Conservation (phyloP, 345 rosid species). For the Melaleuca alternifolia region DNA sequence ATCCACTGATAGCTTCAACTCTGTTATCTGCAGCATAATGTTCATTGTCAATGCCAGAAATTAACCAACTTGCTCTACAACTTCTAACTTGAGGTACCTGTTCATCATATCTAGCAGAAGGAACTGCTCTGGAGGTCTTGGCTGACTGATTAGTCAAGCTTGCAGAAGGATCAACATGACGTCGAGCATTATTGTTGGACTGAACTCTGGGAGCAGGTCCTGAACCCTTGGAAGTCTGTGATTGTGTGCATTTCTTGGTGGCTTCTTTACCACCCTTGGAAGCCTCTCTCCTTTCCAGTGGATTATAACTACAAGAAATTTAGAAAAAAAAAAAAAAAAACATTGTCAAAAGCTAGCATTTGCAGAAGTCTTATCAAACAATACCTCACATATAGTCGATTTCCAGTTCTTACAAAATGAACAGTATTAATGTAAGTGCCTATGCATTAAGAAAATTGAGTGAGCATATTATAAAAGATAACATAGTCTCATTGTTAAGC, state of each 20-base stretch:
- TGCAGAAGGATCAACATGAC: constrained; percentile 35
- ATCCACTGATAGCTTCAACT: constrained; percentile 85
- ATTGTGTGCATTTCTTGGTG: constrained; percentile 47
- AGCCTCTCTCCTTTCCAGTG: constrained; percentile 86
- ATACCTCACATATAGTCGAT: not conserved
- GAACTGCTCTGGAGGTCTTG: constrained; percentile 38
- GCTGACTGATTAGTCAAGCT: constrained; percentile 32
- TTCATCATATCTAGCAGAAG: constrained; percentile 53
- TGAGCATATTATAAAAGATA: not conserved
- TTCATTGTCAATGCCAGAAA: not conserved
- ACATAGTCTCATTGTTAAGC: not conserved
- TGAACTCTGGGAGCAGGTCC: constrained; percentile 49
- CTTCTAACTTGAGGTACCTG: constrained; percentile 31
- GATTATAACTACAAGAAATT: constrained; percentile 49
- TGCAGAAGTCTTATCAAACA: not conserved
- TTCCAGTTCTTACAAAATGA: not conserved
- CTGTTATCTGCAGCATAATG: constrained; percentile 58
- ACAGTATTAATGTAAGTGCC: not conserved
- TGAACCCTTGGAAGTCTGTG: constrained; percentile 56
- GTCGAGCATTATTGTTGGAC: constrained; percentile 49
- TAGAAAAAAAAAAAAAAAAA: too few relatives aligned
- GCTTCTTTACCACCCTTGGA: constrained; percentile 89
- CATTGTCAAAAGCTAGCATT: not conserved
- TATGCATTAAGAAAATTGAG: not conserved
- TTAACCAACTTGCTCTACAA: not conserved